Evolutionary conservation across 83 land plant species (phyloP).

Genomic region (Larix sibirica): DNA sequence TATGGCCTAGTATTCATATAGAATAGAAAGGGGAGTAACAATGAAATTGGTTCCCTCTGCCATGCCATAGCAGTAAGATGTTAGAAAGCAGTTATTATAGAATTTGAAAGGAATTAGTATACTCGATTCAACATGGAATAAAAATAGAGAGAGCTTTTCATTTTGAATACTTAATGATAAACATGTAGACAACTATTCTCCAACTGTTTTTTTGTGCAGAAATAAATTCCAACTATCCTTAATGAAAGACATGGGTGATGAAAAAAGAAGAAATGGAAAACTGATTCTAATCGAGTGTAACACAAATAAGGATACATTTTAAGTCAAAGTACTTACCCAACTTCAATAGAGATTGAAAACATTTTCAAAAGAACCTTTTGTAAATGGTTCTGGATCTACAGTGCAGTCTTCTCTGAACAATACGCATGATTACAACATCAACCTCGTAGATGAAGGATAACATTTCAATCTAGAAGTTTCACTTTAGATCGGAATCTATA

Average conservation of each 20-base stretch:
- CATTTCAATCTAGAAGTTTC: conserved; percentile 49
- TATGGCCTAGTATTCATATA: too few relatives aligned
- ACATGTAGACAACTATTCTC: neutral
- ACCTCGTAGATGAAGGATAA: conserved; percentile 46
- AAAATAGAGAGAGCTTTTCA: neutral
- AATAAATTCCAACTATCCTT: neutral
- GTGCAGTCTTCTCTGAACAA: conserved; percentile 59
- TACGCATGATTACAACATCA: conserved; percentile 42
- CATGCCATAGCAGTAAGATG: too few relatives aligned
- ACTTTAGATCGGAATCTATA: conserved; percentile 34
- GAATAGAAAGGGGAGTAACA: too few relatives aligned
- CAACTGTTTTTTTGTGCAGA: neutral
- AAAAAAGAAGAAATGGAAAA: neutral
- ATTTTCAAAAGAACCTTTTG: conserved; percentile 44
- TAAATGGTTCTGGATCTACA: conserved; percentile 32
- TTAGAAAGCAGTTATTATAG: too few relatives aligned
- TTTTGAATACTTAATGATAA: neutral
- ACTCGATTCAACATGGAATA: too few relatives aligned
- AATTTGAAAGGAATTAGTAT: too few relatives aligned
- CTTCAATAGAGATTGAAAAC: conserved; percentile 16
- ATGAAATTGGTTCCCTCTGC: too few relatives aligned
- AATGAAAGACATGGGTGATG: neutral
- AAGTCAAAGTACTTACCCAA: conserved; percentile 26
- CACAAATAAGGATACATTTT: neutral
- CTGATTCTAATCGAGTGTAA: neutral